Evolutionary conservation across 352 stramenopile species (phyloP).

Genomic region (Phytophthora nicotianae): DNA sequence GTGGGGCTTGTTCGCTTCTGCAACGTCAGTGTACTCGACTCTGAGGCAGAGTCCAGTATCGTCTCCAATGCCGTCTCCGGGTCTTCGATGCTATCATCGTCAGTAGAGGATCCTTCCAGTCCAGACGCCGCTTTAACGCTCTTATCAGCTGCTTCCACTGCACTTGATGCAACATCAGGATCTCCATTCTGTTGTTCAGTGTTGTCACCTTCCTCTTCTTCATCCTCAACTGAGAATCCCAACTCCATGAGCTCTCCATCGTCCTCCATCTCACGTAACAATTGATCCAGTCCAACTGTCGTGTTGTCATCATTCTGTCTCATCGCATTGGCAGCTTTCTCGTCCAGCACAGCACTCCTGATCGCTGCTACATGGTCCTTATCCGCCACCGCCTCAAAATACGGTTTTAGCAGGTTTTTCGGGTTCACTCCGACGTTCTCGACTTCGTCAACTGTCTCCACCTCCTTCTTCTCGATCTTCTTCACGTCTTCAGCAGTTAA

Average conservation of each 20-base stretch:
- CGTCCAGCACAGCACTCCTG: slow-evolving; percentile 58
- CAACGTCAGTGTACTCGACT: slow-evolving; percentile 14
- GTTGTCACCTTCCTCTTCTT: slow-evolving; percentile 30
- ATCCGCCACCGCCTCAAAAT: slow-evolving; percentile 69
- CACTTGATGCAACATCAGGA: slow-evolving; percentile 1
- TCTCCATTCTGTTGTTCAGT: slow-evolving; percentile 7
- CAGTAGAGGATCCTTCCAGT: slow-evolving; percentile 1
- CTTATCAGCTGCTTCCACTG: neutral
- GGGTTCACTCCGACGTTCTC: slow-evolving; percentile 66
- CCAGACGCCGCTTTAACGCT: neutral
- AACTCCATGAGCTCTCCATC: slow-evolving; percentile 67
- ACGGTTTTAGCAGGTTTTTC: slow-evolving; percentile 57
- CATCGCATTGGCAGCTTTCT: slow-evolving; percentile 69
- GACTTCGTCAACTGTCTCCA: slow-evolving; percentile 4
- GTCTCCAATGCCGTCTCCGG: slow-evolving; percentile 61
- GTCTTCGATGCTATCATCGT: slow-evolving; percentile 24
- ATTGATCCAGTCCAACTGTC: slow-evolving; percentile 67
- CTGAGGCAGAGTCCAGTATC: slow-evolving; percentile 38
- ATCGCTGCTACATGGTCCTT: slow-evolving; percentile 56
- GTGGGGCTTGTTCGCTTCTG: slow-evolving; percentile 25
- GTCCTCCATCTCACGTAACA: slow-evolving; percentile 73
- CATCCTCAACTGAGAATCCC: slow-evolving; percentile 56
- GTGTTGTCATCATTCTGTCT: slow-evolving; percentile 50
- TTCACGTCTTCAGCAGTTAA: slow-evolving; percentile 58
- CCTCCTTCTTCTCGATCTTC: slow-evolving; percentile 26